Base-by-base conservation (phyloP, 2,329 filamentous ascomycete species). In the Diplodia corticola region DNA sequence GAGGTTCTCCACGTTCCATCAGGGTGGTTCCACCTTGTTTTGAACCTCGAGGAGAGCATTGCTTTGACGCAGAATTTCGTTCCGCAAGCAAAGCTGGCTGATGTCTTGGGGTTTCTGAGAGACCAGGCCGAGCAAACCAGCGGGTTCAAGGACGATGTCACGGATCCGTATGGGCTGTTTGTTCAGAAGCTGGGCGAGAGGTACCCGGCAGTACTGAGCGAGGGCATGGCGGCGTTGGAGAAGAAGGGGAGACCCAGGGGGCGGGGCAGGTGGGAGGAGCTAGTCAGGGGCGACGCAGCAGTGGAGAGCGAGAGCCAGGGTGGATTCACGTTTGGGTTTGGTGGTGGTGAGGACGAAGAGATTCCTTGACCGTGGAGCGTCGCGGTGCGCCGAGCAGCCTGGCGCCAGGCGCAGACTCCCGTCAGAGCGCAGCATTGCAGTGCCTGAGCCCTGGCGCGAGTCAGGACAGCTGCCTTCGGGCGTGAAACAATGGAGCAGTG, bases 51-150 rank as follows among this genome's bases (percentile, higher is more conserved):
- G 71, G 84, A 87, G 13, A 90, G 91, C 50, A 91, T 98, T 69
- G 95, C 94, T 4, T 84, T 98, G 69, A 98, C 94, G 7, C 94
- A 98, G 76, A 98, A 98, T 75, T 97, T 98, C 74, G 91, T 98
- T 13, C 93, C 95, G 0, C 78, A 80, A 46, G 88, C 87, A 4
- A 90, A 94, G 72, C 79, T 97, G 1, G 82, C 85, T 0, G 88
- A 92, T 50, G 93, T 93, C 0, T 77, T 98, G 63, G 86, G 86
- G 1, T 98, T 98, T 72, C 78, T 98, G 72, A 85, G 86, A 61
- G 89, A 97, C 75, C 93, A 92, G 77, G 80, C 90, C 2, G 90
- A 94, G 67, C 93, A 96, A 74, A 89, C 97, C 1, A 95, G 91
- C 26, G 94, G 95, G 0, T 98, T 98, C 75, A 85, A 85, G 57